Base-by-base conservation (phyloP, 129 eudicot species). In the Artemisia tridentata region DNA sequence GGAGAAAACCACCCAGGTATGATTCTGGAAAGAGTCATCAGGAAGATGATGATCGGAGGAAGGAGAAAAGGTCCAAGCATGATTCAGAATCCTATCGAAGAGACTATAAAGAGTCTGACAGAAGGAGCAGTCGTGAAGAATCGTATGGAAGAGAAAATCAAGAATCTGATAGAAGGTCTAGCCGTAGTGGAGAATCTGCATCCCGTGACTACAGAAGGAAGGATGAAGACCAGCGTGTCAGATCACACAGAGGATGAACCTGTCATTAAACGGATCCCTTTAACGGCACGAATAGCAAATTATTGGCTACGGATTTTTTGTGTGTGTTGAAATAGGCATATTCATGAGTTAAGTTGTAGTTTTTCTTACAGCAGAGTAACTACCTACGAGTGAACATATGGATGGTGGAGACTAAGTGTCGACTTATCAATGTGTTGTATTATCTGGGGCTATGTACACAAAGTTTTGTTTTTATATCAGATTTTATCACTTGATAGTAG, bases 81-180 rank as follows among this genome's bases (percentile, higher is more conserved):
- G 97, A 88, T 14, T 80, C 82, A 7, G 89, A 64, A 63, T 72
- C 88, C 0, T 65, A 76, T 70, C 71, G 34, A 58, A 84, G 80
- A 62, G 91, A 81, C n/a, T 20, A 18, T 51, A 20, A 16, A 73
- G 77, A 73, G 19, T 62, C 69, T 66, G 86, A 82, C 17, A 72
- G 74, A 67, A 27, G 85, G 69, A 25, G 63, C 75, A 50, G 88
- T 56, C 71, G 63, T 67, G 85, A 67, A 16, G 89, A 69, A 58
- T 76, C 86, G 0, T 65, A 75, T 67, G 67, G 43, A 57, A 82
- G 80, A 61, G 88, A 79, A n/a, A 16, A 27, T 50, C 53, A 19
- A 73, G 71, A 73, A 49, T 73, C 77, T 11, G 86, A 82, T 20
- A 78, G 72, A 62, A 34, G 82, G 72, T 31, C 69, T 66, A 55